Conservation (phyloP, 331 rosid genomes). For the Malus hybrid region DNA sequence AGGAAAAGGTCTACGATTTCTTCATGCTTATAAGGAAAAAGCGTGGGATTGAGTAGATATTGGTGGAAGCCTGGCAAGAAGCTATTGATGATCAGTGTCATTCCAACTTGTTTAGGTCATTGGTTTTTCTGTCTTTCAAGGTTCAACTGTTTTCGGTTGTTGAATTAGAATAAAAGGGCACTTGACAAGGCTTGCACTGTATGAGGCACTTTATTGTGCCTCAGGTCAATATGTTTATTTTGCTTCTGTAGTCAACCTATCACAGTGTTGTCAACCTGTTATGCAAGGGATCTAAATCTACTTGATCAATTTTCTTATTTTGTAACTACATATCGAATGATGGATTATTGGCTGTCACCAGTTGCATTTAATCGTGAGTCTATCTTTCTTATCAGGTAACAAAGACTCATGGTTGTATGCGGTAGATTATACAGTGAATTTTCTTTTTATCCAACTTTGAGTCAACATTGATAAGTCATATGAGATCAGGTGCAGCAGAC, state of each 20-base stretch:
- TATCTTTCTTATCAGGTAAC: too few species aligned
- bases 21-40: background rate
- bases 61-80: background rate
- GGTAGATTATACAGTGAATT: too few species aligned
- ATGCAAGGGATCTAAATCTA: background rate
- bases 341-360: too few species aligned
- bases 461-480: too few species aligned
- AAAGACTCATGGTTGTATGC: background rate
- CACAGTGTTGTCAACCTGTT: background rate
- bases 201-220: background rate
- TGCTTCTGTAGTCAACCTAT: background rate
- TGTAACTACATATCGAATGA: too few species aligned
- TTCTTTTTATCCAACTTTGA: too few species aligned
- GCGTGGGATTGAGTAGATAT: background rate
- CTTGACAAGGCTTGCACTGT: background rate
- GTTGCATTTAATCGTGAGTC: too few species aligned
- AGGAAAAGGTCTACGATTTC: background rate
- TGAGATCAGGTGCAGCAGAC: too few species aligned
- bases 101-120: background rate
- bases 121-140: background rate
- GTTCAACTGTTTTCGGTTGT: background rate
- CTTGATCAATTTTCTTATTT: background rate
- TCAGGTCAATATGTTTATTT: background rate
- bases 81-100: background rate
- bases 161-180: background rate